These are phyloP conservation scores for Pestalotiopsis sp. DNA, from an alignment of 2,329 filamentous ascomycete genomes.

Conservation along the genomic window DNA sequence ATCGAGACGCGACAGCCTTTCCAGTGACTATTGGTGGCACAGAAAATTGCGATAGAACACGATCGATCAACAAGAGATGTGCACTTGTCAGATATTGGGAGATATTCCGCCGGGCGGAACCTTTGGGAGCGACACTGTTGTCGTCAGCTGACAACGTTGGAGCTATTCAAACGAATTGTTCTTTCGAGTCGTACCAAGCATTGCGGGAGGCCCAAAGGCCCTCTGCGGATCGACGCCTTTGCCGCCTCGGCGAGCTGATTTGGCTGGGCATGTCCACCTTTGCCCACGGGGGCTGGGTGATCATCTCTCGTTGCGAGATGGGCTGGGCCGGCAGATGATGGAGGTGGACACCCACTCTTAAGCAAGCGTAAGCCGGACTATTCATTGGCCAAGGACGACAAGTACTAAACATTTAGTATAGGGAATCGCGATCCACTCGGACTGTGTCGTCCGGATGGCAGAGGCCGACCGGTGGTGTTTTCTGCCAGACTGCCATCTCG, in stretches of 20 bases:
- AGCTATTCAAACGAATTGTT: not conserved
- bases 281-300: not conserved
- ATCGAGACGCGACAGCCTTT: not conserved
- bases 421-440: not conserved
- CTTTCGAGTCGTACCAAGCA: not conserved
- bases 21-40: not conserved
- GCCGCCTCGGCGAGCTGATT: not conserved
- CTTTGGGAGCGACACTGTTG: not conserved
- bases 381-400: not conserved
- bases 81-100: not conserved
- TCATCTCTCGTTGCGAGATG: not conserved
- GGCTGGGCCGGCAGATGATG: not conserved
- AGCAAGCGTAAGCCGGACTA: not conserved
- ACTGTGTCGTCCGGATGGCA: not conserved
- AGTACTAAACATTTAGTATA: not conserved
- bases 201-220: not conserved
- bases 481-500: not conserved
- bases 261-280: not conserved
- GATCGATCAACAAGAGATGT: not conserved
- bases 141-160: not conserved
- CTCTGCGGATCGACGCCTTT: not conserved
- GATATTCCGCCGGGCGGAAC: not conserved
- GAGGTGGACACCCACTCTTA: not conserved
- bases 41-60: not conserved
- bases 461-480: not conserved